Evolutionary conservation across 2,329 filamentous ascomycete genomes (phyloP).

Genomic region (Purpureocillium takamizusanense): DNA sequence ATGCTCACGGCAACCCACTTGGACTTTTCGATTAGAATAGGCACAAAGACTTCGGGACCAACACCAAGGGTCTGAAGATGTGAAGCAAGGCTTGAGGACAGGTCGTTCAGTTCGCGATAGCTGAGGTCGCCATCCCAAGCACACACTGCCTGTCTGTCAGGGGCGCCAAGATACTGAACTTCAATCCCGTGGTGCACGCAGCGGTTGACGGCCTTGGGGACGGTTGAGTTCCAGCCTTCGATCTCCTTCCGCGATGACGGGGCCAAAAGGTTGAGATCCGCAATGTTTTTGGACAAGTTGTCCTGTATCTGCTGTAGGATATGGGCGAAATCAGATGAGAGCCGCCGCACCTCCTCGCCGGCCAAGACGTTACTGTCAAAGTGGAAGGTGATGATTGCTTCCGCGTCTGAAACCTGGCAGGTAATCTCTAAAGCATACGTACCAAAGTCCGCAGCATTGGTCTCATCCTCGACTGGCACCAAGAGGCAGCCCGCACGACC

Average conservation of each 20-base stretch:
- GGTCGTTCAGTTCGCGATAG: too few species aligned
- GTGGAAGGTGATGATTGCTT: background rate
- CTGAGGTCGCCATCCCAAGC: constrained; percentile 36
- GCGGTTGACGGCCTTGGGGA: constrained; percentile 5
- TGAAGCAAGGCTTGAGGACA: too few species aligned
- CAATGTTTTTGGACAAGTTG: background rate
- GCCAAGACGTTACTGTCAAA: constrained; percentile 1
- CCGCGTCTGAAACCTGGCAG: constrained; percentile 1
- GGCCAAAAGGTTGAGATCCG: background rate
- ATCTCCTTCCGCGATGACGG: constrained; percentile 1
- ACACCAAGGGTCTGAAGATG: too few species aligned
- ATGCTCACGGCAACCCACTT: too few species aligned
- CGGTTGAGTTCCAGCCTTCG: constrained; percentile 14
- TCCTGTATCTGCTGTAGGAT: constrained; percentile 1
- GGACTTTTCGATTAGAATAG: too few species aligned
- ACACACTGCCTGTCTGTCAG: constrained; percentile 26
- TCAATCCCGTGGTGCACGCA: constrained; percentile 34
- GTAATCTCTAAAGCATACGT: constrained; percentile 3
- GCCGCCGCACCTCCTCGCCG: background rate
- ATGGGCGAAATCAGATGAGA: constrained; percentile 1
- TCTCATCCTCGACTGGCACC: background rate
- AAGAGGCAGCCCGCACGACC: background rate
- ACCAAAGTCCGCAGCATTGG: constrained; percentile 1
- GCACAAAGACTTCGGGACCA: too few species aligned
- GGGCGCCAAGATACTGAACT: constrained; percentile 19